These are phyloP conservation scores for Theobroma grandiflorum DNA, from an alignment of 441 rosid genomes.

Conservation along the genomic window DNA sequence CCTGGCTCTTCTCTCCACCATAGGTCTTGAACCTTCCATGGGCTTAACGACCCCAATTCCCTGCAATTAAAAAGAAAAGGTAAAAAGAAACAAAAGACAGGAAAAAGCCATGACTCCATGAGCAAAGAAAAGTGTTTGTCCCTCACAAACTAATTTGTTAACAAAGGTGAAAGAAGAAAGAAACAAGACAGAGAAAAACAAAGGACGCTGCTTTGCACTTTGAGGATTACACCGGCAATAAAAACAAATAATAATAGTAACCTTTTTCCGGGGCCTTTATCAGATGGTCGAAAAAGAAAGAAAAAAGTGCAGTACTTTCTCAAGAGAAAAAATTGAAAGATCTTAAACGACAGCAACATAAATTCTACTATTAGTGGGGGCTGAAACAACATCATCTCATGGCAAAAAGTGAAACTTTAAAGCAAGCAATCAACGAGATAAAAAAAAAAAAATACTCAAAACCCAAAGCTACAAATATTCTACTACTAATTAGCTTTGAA, in stretches of 20 bases:
- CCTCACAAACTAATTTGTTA: neutral
- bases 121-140: slow-evolving; percentile 20
- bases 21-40: slow-evolving; percentile 37
- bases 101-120: slow-evolving; percentile 25
- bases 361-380: slow-evolving; percentile 33
- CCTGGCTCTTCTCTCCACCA: slow-evolving; percentile 35
- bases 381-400: slow-evolving; percentile 31
- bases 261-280: slow-evolving; percentile 6
- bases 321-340: slow-evolving; percentile 18
- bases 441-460: neutral
- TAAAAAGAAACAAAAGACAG: slow-evolving; percentile 1
- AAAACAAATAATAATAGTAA: slow-evolving; percentile 18
- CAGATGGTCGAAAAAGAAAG: neutral
- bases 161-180: slow-evolving; percentile 13
- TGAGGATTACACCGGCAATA: slow-evolving; percentile 28
- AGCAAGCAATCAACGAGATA: neutral
- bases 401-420: slow-evolving; percentile 21
- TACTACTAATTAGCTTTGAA: slow-evolving; percentile 20
- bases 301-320: slow-evolving; percentile 27
- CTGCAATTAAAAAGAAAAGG: slow-evolving; percentile 32
- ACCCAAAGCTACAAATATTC: neutral
- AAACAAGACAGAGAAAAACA: slow-evolving; percentile 28
- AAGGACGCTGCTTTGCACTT: slow-evolving; percentile 20
- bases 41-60: slow-evolving; percentile 43
- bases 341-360: slow-evolving; percentile 33